These are phyloP conservation scores for Drosera capensis DNA, from an alignment of 148 eudicot species.

Conservation along the genomic window DNA sequence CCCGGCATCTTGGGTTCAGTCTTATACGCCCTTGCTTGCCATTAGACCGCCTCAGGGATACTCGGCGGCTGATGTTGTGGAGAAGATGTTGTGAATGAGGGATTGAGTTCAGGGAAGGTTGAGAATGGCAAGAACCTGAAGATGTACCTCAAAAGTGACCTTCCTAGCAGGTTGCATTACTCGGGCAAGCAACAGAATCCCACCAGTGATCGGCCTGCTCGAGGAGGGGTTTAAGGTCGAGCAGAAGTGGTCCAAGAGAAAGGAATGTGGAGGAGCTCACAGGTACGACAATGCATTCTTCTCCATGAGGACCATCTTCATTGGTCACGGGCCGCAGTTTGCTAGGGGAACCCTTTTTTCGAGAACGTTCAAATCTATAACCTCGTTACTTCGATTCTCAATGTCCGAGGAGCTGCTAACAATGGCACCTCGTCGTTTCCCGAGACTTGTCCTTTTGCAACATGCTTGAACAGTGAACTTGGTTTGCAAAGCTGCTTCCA, in stretches of 20 bases:
- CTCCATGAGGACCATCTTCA: constrained; percentile 86
- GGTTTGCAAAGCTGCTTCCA: too few species aligned
- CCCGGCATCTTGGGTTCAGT: constrained; percentile 56
- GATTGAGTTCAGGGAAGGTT: constrained; percentile 50
- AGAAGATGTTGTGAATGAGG: constrained; percentile 74
- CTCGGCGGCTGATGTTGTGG: constrained; percentile 32
- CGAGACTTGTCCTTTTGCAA: constrained; percentile 35
- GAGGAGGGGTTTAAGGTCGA: constrained; percentile 78
- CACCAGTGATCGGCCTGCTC: constrained; percentile 63
- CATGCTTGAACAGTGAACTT: too few species aligned
- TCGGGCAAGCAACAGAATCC: constrained; percentile 48
- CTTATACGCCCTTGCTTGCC: constrained; percentile 61
- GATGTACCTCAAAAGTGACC: constrained; percentile 63
- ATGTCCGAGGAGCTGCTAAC: constrained; percentile 55
- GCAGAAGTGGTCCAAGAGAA: constrained; percentile 25
- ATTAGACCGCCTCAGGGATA: constrained; percentile 43
- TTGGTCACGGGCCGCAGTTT: constrained; percentile 69
- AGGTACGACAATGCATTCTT: constrained; percentile 78
- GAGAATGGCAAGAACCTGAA: constrained; percentile 51
- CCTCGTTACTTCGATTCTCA: constrained; percentile 54
- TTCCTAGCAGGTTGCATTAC: constrained; percentile 73
- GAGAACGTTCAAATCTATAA: constrained; percentile 80
- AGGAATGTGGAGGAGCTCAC: constrained; percentile 92
- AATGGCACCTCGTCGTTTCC: constrained; percentile 56
- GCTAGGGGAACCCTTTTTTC: constrained; percentile 57